These are phyloP conservation scores for Aspergillus conjunctus DNA, from an alignment of 495 filamentous ascomycete species.

Conservation along the genomic window DNA sequence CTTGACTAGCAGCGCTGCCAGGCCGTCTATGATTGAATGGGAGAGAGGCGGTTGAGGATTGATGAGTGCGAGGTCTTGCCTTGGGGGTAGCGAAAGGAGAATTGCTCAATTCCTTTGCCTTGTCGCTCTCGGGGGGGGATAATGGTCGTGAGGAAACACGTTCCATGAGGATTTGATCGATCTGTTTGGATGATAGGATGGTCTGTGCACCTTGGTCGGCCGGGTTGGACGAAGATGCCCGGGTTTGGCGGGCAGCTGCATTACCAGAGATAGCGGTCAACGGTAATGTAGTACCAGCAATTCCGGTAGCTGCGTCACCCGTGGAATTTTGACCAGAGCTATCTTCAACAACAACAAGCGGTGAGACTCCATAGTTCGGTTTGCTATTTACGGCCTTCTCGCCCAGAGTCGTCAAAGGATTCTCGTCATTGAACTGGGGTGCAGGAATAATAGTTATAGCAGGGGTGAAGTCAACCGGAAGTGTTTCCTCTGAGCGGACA, in stretches of 20 bases:
- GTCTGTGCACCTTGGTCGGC: slow-evolving; percentile 75
- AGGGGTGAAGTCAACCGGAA: slow-evolving; percentile 29
- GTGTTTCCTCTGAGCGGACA: slow-evolving; percentile 45
- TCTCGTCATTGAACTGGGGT: slow-evolving; percentile 25
- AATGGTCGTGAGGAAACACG: slow-evolving; percentile 36
- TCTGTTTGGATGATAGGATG: slow-evolving; percentile 67
- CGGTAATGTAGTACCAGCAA: slow-evolving; percentile 40
- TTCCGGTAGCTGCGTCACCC: slow-evolving; percentile 41
- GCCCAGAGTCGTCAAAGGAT: slow-evolving; percentile 5
- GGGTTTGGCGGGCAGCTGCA: slow-evolving; percentile 34
- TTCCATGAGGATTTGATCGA: slow-evolving; percentile 65
- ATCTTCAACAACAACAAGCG: slow-evolving; percentile 55
- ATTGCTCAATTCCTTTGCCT: slow-evolving; percentile 34
- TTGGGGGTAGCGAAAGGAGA: slow-evolving; percentile 46
- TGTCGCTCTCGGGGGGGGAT: slow-evolving; percentile 39
- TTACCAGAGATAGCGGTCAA: slow-evolving; percentile 50
- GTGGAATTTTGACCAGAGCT: slow-evolving; percentile 48
- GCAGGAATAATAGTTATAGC: slow-evolving; percentile 21
- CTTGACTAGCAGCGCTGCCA: slow-evolving; percentile 67
- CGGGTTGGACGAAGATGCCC: slow-evolving; percentile 44
- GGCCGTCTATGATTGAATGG: slow-evolving; percentile 55
- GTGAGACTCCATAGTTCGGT: slow-evolving; percentile 23
- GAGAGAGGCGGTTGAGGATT: slow-evolving; percentile 36
- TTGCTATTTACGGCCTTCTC: slow-evolving; percentile 20
- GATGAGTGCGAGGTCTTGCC: slow-evolving; percentile 40